Conservation (phyloP, 768 basidiomycete species). For the Phaeotremella fagi region DNA sequence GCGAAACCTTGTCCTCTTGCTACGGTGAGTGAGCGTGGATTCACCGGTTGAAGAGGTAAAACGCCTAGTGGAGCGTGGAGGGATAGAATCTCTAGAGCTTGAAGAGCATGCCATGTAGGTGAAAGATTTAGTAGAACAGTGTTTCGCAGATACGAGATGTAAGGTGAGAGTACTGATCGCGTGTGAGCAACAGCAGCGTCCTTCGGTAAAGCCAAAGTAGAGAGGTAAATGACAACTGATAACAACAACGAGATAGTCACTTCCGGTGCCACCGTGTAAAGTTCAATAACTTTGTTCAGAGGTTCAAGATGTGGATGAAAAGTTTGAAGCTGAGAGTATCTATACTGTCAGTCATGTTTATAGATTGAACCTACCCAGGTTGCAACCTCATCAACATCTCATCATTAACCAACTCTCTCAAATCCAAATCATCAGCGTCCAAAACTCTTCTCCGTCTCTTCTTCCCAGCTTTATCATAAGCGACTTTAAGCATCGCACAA, state of each 20-base stretch:
- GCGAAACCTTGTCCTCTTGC: constrained; percentile 22
- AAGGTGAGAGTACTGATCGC: constrained; percentile 10
- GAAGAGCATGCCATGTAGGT: constrained; percentile 10
- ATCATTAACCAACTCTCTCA: constrained; percentile 16
- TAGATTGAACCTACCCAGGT: constrained; percentile 29
- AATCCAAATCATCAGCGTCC: constrained; percentile 21
- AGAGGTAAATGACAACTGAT: constrained; percentile 24
- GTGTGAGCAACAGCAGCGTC: constrained; percentile 1
- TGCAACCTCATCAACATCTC: constrained; percentile 17
- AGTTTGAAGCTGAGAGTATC: constrained; percentile 21
- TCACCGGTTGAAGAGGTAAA: constrained; percentile 14
- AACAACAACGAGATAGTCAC: constrained; percentile 9
- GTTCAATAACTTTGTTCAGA: constrained; percentile 8
- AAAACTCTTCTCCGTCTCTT: constrained; percentile 1
- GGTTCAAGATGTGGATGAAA: constrained; percentile 34
- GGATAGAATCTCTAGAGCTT: constrained; percentile 28
- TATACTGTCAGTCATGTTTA: background rate
- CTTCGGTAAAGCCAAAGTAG: constrained; percentile 19
- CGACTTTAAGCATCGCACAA: constrained; percentile 32
- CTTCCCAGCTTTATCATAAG: constrained; percentile 22
- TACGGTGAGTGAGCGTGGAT: constrained; percentile 18
- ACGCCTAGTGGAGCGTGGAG: constrained; percentile 32
- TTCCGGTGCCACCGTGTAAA: constrained; percentile 1
- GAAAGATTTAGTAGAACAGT: constrained; percentile 16
- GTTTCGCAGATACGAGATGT: constrained; percentile 17